Evolutionary conservation across 768 basidiomycete genomes (phyloP), one percentile per base, ranked within the genome.

Genomic region (Symmetrospora coprosmae): DNA sequence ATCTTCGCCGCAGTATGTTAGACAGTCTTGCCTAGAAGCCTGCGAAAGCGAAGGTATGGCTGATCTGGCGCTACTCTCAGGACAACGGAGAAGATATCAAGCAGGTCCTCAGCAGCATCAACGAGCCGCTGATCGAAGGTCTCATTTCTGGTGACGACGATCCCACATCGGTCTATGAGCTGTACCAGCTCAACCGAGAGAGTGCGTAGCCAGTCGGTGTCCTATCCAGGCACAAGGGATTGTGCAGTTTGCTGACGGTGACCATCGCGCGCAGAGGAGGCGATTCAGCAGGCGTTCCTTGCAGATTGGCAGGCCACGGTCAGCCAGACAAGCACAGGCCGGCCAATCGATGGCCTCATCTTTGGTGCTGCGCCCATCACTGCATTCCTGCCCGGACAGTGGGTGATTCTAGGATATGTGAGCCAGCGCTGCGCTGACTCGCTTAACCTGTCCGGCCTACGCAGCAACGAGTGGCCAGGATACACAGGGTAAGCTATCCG

Each of bases 291-390:
- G 41, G 28, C 28, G 19, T 39, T 59, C 23, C 34, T 62, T 6
- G n/a, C 16, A 17, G 17, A 62, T 16, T 62, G 61, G 61, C 27
- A 45, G 13, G 7, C 28, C 30, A 47, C 47, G 2, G 30, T 25
- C 5, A 6, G 16, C 9, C 28, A 34, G 19, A 52, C 60, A 4
- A 17, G 21, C 16, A 58, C 53, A 9, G 61, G 52, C n/a, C 23
- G 53, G 27, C 61, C 61, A 4, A 62, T 62, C 30, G 61, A 62
- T 40, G 61, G 25, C 28, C 34, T 62, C 21, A 13, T 62, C 17
- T 50, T 43, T 17, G 30, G 40, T 4, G 51, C 41, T 39, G 41
- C 46, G 28, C 38, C 61, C 4, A 43, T 23, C 16, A 21, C 48
- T 8, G 48, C 48, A 13, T 35, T 45, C 52, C 55, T 16, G 41